A percentile compares a stretch with the other conserved stretches of the same genome.
These are phyloP conservation scores for Phytophthora pseudosyringae DNA, from an alignment of 352 stramenopile species.

Conservation along the genomic window DNA sequence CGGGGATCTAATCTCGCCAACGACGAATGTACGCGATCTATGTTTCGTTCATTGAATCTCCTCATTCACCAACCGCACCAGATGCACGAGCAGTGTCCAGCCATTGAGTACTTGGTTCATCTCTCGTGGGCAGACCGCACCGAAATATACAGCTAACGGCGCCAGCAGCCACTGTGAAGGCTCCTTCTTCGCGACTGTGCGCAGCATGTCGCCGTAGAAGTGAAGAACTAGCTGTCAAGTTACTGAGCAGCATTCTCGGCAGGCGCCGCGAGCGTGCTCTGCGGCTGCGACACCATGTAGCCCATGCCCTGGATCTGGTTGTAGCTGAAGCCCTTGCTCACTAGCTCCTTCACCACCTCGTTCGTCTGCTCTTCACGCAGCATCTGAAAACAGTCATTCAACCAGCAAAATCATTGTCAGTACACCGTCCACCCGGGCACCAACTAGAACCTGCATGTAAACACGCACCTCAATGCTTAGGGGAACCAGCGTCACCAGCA, in stretches of 20 bases:
- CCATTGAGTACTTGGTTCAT: slow-evolving; percentile 2
- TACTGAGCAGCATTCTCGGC: slow-evolving; percentile 55
- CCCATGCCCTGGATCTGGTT: slow-evolving; percentile 88
- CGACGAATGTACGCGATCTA: slow-evolving; percentile 28
- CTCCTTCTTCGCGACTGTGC: slow-evolving; percentile 3
- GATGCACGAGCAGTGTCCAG: slow-evolving; percentile 13
- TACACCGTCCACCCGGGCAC: background rate
- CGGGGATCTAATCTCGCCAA: slow-evolving; percentile 14
- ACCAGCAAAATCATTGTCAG: slow-evolving; percentile 11
- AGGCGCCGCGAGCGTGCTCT: slow-evolving; percentile 65
- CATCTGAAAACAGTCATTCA: slow-evolving; percentile 43
- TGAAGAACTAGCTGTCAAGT: slow-evolving; percentile 23
- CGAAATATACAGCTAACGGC: slow-evolving; percentile 31
- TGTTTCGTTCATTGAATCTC: slow-evolving; percentile 25
- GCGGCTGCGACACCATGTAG: slow-evolving; percentile 71
- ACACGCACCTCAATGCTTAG: slow-evolving; percentile 83
- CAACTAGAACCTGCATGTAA: background rate
- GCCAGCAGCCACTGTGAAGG: slow-evolving; percentile 1
- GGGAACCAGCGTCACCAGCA: slow-evolving; percentile 86
- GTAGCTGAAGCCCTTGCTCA: slow-evolving; percentile 84
- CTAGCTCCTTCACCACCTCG: slow-evolving; percentile 82
- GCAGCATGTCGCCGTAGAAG: slow-evolving; percentile 3
- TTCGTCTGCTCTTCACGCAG: slow-evolving; percentile 87
- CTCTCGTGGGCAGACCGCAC: slow-evolving; percentile 7
- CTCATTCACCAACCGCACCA: slow-evolving; percentile 13